A percentile compares a stretch with the other conserved stretches of the same genome.
These are phyloP conservation scores for Cercospora zeina DNA, from an alignment of 2,329 filamentous ascomycete species.

Conservation along the genomic window DNA sequence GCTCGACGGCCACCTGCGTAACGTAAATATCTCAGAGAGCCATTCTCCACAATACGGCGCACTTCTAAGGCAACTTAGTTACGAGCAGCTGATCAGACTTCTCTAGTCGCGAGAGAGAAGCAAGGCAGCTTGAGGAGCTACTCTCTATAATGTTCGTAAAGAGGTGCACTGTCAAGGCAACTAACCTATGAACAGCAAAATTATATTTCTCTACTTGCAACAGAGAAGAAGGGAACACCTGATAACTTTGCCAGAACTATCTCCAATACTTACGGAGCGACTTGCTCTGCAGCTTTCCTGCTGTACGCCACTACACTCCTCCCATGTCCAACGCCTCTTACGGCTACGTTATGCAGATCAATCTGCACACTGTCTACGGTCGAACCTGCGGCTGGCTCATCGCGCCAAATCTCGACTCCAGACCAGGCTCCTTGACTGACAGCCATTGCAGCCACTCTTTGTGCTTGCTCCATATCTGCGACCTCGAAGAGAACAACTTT, in stretches of 20 bases:
- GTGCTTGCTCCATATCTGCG: conserved; percentile 67
- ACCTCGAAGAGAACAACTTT: conserved; percentile 68
- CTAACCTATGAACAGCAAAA: too few relatives aligned
- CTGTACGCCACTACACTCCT: conserved; percentile 49
- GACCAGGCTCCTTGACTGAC: conserved; percentile 39
- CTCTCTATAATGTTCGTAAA: too few relatives aligned
- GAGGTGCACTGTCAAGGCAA: too few relatives aligned
- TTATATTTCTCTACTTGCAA: too few relatives aligned
- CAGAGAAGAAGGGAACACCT: neutral
- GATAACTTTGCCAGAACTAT: neutral
- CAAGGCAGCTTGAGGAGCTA: too few relatives aligned
- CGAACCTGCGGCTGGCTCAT: conserved; percentile 52
- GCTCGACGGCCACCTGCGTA: too few relatives aligned
- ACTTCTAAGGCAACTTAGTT: too few relatives aligned
- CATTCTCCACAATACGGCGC: too few relatives aligned
- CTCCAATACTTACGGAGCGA: neutral
- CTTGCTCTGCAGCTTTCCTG: conserved; percentile 10
- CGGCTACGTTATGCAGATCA: conserved; percentile 27
- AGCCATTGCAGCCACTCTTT: conserved; percentile 59
- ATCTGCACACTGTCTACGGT: conserved; percentile 32
- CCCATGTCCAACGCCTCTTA: conserved; percentile 46
- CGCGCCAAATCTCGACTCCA: conserved; percentile 69
- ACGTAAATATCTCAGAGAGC: too few relatives aligned
- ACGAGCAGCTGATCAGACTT: too few relatives aligned
- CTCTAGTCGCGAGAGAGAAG: too few relatives aligned